These are phyloP conservation scores for Saccharomyces hybrid DNA, from an alignment of 1,139 yeast species.

Conservation along the genomic window DNA sequence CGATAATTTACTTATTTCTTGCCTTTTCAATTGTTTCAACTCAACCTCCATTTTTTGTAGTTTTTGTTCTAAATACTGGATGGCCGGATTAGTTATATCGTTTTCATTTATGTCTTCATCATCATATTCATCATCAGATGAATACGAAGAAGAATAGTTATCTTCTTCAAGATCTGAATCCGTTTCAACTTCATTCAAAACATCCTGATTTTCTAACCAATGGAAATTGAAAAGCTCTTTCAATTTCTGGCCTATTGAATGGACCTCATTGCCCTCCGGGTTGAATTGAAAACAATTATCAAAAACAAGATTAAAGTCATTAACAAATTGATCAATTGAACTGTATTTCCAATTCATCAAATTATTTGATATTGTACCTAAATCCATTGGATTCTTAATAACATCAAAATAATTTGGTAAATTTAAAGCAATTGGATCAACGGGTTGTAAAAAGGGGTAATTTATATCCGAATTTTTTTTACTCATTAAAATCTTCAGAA, in stretches of 20 bases:
- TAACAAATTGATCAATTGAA: slow-evolving; percentile 78
- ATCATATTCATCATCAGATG: slow-evolving; percentile 18
- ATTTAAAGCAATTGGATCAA: slow-evolving; percentile 87
- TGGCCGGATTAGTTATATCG: slow-evolving; percentile 75
- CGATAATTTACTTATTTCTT: slow-evolving; percentile 50
- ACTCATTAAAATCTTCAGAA: slow-evolving; percentile 69
- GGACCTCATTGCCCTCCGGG: slow-evolving; percentile 93
- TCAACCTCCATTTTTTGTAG: slow-evolving; percentile 78
- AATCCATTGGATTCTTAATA: slow-evolving; percentile 90
- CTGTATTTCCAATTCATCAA: slow-evolving; percentile 81
- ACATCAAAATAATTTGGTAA: slow-evolving; percentile 83
- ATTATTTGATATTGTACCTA: slow-evolving; percentile 75
- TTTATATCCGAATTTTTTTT: slow-evolving; percentile 79
- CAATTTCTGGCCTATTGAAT: slow-evolving; percentile 86
- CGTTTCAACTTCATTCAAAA: slow-evolving; percentile 16
- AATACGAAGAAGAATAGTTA: slow-evolving; percentile 26
- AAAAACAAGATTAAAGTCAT: slow-evolving; percentile 75
- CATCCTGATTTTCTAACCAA: slow-evolving; percentile 57
- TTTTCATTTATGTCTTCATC: slow-evolving; percentile 67
- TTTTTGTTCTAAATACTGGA: slow-evolving; percentile 80
- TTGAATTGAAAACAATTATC: slow-evolving; percentile 84
- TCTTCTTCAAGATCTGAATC: slow-evolving; percentile 31
- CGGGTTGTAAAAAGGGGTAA: slow-evolving; percentile 88
- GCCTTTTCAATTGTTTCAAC: slow-evolving; percentile 70
- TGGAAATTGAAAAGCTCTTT: slow-evolving; percentile 79